These are phyloP conservation scores for Ogataea angusta DNA, from an alignment of 805 yeast genomes.

Conservation along the genomic window DNA sequence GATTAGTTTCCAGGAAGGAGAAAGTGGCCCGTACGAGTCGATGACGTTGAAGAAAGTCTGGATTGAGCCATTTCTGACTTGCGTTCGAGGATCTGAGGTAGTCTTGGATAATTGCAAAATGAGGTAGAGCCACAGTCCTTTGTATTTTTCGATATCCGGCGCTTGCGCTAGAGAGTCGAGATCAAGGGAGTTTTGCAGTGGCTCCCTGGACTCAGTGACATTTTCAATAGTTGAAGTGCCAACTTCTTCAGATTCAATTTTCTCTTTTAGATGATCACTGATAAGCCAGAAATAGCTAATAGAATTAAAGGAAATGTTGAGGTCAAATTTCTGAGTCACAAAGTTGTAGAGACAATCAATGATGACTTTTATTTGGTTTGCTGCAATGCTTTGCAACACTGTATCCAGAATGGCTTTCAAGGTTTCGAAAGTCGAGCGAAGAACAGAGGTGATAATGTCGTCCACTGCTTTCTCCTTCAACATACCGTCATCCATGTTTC, in stretches of 20 bases:
- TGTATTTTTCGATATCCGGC: conserved; percentile 28
- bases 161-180: conserved; percentile 11
- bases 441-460: conserved; percentile 50
- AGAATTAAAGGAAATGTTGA: conserved; percentile 87
- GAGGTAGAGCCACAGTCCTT: conserved; percentile 61
- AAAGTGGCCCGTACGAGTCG: conserved; percentile 60
- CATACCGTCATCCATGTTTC: conserved; percentile 20
- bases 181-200: conserved; percentile 16
- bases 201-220: conserved; percentile 21
- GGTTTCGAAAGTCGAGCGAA: conserved; percentile 74
- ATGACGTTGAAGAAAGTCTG: conserved; percentile 84
- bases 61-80: conserved; percentile 85
- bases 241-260: conserved; percentile 17
- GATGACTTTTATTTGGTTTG: conserved; percentile 56
- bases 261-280: conserved; percentile 65
- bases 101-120: conserved; percentile 59
- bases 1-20: conserved; percentile 68
- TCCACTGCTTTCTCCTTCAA: conserved; percentile 34
- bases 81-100: conserved; percentile 63
- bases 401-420: conserved; percentile 83
- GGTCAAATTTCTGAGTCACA: conserved; percentile 65
- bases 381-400: conserved; percentile 70
- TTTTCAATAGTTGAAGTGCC: conserved; percentile 11
- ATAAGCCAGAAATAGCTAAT: conserved; percentile 90
- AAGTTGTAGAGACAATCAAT: conserved; percentile 73